These are phyloP conservation scores for Naganishia vishniacii DNA, from an alignment of 768 basidiomycete genomes.

Conservation along the genomic window DNA sequence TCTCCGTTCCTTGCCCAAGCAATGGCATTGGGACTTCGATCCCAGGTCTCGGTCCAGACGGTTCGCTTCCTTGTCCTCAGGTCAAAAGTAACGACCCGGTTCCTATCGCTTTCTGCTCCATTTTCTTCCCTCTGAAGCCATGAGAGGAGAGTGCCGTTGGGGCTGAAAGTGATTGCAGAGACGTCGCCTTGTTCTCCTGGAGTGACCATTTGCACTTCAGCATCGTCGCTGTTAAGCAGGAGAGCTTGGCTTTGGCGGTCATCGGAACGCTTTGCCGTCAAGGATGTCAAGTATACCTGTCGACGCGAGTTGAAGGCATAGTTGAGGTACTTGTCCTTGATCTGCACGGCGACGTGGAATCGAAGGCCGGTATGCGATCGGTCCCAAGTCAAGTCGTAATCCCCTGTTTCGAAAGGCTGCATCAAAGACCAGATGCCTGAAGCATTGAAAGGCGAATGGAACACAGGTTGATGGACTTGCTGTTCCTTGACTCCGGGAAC, in stretches of 20 bases:
- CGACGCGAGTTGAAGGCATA: slow-evolving; percentile 84
- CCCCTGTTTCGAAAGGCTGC: slow-evolving; percentile 13
- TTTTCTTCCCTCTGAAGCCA: slow-evolving; percentile 85
- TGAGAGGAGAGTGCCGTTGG: slow-evolving; percentile 64
- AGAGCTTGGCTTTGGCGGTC: not conserved
- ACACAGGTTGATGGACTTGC: slow-evolving; percentile 37
- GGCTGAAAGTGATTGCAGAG: slow-evolving; percentile 64
- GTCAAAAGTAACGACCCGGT: slow-evolving; percentile 67
- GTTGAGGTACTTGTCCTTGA: slow-evolving; percentile 73
- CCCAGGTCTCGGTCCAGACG: slow-evolving; percentile 77
- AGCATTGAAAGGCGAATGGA: slow-evolving; percentile 60
- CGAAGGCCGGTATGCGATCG: slow-evolving; percentile 60
- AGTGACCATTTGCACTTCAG: slow-evolving; percentile 57
- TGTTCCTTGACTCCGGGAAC: slow-evolving; percentile 32
- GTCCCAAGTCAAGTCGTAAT: slow-evolving; percentile 55
- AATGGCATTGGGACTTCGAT: slow-evolving; percentile 65
- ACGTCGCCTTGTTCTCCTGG: slow-evolving; percentile 79
- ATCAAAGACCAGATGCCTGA: slow-evolving; percentile 50
- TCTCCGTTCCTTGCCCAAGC: slow-evolving; percentile 66
- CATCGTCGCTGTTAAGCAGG: not conserved
- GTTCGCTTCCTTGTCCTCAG: slow-evolving; percentile 62
- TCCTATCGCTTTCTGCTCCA: slow-evolving; percentile 82
- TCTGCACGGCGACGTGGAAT: slow-evolving; percentile 68
- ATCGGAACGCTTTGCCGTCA: slow-evolving; percentile 5
- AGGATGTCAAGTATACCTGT: slow-evolving; percentile 55